These are phyloP conservation scores for Neopestalotiopsis sp. DNA, from an alignment of 2,329 filamentous ascomycete genomes.

Conservation along the genomic window DNA sequence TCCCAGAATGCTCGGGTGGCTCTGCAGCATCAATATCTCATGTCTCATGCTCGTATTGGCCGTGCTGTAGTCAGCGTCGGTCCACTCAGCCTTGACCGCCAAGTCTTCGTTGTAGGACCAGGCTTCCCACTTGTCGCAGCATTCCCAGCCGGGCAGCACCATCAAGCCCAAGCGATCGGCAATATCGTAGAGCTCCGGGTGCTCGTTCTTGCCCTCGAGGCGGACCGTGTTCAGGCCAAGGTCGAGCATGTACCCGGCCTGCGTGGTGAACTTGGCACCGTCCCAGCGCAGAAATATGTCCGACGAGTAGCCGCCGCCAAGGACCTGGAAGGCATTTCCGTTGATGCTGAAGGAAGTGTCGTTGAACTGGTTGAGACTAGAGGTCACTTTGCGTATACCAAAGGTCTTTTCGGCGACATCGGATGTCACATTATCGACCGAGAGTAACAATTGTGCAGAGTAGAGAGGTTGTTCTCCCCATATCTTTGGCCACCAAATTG, in stretches of 20 bases:
- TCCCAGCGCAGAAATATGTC: constrained; percentile 68
- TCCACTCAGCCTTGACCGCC: constrained; percentile 49
- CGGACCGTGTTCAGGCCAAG: constrained; percentile 68
- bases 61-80: constrained; percentile 56
- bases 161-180: constrained; percentile 65
- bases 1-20: constrained; percentile 61
- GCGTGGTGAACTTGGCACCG: constrained; percentile 46
- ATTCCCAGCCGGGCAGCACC: constrained; percentile 68
- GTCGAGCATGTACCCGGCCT: constrained; percentile 60
- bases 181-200: constrained; percentile 63
- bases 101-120: constrained; percentile 65
- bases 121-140: constrained; percentile 71
- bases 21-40: constrained; percentile 64
- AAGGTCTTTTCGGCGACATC: constrained; percentile 46
- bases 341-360: constrained; percentile 64
- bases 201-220: constrained; percentile 69
- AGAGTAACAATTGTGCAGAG: constrained; percentile 34
- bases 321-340: constrained; percentile 60
- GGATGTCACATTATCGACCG: constrained; percentile 30
- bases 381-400: constrained; percentile 60
- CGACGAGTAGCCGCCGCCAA: constrained; percentile 64
- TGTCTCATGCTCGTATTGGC: constrained; percentile 62
- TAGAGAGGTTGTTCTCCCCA: constrained; percentile 65
- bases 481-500: constrained; percentile 65
- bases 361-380: constrained; percentile 53